Evolutionary conservation across 2,329 filamentous ascomycete species (phyloP).

Genomic region (Paecilomyces niveus): DNA sequence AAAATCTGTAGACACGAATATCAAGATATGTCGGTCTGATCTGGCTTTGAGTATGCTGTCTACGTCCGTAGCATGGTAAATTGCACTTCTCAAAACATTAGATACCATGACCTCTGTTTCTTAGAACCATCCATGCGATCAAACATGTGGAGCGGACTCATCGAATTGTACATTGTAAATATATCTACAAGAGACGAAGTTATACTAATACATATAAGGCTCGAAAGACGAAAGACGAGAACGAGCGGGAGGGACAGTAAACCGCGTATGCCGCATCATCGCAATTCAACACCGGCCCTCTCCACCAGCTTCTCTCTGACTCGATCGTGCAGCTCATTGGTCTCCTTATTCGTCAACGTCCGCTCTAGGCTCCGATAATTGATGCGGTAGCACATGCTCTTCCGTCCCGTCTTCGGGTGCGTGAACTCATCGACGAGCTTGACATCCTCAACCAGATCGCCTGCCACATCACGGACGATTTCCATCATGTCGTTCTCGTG

Average conservation of each 20-base stretch:
- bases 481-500: conserved; percentile 99
- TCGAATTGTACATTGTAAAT: background rate
- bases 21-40: background rate
- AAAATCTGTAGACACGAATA: background rate
- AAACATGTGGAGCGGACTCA: background rate
- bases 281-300: conserved; percentile 71
- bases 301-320: conserved; percentile 60
- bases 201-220: background rate
- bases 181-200: background rate
- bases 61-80: background rate
- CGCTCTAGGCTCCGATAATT: conserved; percentile 89
- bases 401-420: conserved; percentile 75
- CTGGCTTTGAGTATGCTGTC: background rate
- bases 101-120: background rate
- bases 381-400: conserved; percentile 85
- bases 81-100: background rate
- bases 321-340: conserved; percentile 65
- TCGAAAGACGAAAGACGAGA: background rate
- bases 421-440: conserved; percentile 76
- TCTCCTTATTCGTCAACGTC: conserved; percentile 78
- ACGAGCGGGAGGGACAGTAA: background rate
- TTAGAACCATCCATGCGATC: background rate
- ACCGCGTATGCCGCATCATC: conserved; percentile 41
- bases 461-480: conserved; percentile 73
- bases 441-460: conserved; percentile 84